Conservation (phyloP, 805 yeast genomes). For the Alloascoidea hylecoeti region DNA sequence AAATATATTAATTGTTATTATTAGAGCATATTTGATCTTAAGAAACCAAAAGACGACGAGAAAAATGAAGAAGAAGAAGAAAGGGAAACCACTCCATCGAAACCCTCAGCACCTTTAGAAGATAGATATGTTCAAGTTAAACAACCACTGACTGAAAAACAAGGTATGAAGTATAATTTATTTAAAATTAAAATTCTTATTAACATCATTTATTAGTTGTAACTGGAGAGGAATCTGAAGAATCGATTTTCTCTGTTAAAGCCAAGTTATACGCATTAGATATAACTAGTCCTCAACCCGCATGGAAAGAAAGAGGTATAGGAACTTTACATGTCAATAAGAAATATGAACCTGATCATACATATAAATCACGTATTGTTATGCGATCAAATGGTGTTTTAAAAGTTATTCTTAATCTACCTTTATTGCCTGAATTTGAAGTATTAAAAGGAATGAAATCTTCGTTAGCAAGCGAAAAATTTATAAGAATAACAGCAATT, state of each 20-base stretch:
- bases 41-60: slow-evolving; percentile 11
- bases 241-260: slow-evolving; percentile 47
- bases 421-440: slow-evolving; percentile 46
- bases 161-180: slow-evolving; percentile 2
- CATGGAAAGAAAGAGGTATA: slow-evolving; percentile 94
- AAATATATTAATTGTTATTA: too few species aligned
- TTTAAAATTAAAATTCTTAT: background rate
- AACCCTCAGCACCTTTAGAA: slow-evolving; percentile 15
- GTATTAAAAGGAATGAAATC: slow-evolving; percentile 74
- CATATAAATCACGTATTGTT: slow-evolving; percentile 45
- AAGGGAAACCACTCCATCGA: slow-evolving; percentile 12
- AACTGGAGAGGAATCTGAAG: slow-evolving; percentile 89
- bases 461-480: slow-evolving; percentile 73
- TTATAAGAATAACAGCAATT: slow-evolving; percentile 58
- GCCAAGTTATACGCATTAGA: slow-evolving; percentile 72
- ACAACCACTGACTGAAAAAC: slow-evolving; percentile 14
- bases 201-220: slow-evolving; percentile 37
- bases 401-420: slow-evolving; percentile 68
- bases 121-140: slow-evolving; percentile 17
- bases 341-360: slow-evolving; percentile 8
- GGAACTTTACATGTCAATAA: slow-evolving; percentile 77
- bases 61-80: slow-evolving; percentile 9
- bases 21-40: slow-evolving; percentile 3
- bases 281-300: slow-evolving; percentile 46
- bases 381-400: slow-evolving; percentile 87